These are phyloP conservation scores for Pleurotus eryngii DNA, from an alignment of 768 basidiomycete genomes.

Conservation along the genomic window DNA sequence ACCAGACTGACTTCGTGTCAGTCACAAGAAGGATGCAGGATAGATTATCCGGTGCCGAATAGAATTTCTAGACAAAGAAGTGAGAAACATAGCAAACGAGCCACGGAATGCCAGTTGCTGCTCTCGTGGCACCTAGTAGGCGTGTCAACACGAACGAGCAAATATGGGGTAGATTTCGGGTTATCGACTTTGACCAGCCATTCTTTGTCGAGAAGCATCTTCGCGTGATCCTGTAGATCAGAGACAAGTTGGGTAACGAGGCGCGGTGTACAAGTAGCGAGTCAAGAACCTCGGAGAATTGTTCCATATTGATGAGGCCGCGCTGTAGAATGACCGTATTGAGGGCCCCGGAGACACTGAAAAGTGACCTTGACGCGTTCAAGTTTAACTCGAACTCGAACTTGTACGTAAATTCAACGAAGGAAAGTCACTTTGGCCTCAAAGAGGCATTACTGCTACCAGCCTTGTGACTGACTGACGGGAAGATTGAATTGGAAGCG, in stretches of 20 bases:
- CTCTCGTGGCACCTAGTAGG: too few species aligned
- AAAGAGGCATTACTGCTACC: too few species aligned
- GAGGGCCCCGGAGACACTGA: too few species aligned
- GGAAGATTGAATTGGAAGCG: too few species aligned
- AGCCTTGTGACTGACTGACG: too few species aligned
- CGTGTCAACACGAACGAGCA: slow-evolving; percentile 53
- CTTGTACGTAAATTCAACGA: too few species aligned
- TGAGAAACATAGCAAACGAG: too few species aligned
- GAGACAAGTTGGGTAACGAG: slow-evolving; percentile 10
- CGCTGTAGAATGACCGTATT: too few species aligned
- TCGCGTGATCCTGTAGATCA: slow-evolving; percentile 49
- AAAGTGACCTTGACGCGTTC: too few species aligned
- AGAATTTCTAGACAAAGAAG: slow-evolving; percentile 53
- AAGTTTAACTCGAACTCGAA: too few species aligned
- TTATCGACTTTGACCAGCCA: slow-evolving; percentile 72
- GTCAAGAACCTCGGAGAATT: slow-evolving; percentile 42
- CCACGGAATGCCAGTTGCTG: too few species aligned
- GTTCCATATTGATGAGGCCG: slow-evolving; percentile 36
- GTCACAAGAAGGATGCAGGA: slow-evolving; percentile 63
- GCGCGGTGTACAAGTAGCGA: neutral
- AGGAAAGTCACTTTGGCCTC: too few species aligned
- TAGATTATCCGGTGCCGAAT: slow-evolving; percentile 50
- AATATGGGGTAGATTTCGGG: slow-evolving; percentile 60
- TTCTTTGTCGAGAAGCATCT: slow-evolving; percentile 58
- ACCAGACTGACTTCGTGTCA: slow-evolving; percentile 73